Evolutionary conservation across 148 eudicot genomes (phyloP).

Genomic region (Polygonum maritimum): DNA sequence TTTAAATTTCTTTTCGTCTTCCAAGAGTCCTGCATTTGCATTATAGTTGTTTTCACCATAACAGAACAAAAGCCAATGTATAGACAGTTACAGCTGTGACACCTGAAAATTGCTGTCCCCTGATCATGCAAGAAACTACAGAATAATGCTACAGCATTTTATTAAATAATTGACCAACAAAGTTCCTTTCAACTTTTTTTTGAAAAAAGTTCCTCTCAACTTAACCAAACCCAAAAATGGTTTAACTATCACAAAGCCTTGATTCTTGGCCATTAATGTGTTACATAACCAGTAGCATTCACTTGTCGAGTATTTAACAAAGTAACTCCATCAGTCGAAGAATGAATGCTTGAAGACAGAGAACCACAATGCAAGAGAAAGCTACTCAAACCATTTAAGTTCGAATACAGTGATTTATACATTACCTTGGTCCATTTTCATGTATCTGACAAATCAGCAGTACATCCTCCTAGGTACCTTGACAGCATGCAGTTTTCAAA

Average conservation of each 20-base stretch:
- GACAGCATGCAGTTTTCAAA: background rate
- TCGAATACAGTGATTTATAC: background rate
- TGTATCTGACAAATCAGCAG: background rate
- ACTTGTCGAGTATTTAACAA: no score
- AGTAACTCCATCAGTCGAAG: no score
- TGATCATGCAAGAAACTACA: background rate
- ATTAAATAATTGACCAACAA: background rate
- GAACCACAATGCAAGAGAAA: background rate
- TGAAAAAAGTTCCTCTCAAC: background rate
- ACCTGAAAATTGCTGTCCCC: background rate
- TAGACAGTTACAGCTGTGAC: background rate
- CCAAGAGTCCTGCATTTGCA: constrained; percentile 16
- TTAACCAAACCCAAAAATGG: background rate
- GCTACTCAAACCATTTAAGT: background rate
- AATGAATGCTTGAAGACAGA: no score
- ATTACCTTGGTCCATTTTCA: constrained; percentile 8
- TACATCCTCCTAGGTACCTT: background rate
- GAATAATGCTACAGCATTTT: background rate
- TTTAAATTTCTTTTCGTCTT: constrained; percentile 20
- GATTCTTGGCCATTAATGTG: background rate
- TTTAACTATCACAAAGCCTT: background rate
- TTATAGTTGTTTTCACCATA: background rate
- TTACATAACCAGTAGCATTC: background rate
- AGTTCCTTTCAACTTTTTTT: background rate
- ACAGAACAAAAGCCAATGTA: background rate